Evolutionary conservation across 2,329 filamentous ascomycete genomes (phyloP), one percentile per base, ranked within the genome.

Genomic region (Chaetomiaceae sp.): DNA sequence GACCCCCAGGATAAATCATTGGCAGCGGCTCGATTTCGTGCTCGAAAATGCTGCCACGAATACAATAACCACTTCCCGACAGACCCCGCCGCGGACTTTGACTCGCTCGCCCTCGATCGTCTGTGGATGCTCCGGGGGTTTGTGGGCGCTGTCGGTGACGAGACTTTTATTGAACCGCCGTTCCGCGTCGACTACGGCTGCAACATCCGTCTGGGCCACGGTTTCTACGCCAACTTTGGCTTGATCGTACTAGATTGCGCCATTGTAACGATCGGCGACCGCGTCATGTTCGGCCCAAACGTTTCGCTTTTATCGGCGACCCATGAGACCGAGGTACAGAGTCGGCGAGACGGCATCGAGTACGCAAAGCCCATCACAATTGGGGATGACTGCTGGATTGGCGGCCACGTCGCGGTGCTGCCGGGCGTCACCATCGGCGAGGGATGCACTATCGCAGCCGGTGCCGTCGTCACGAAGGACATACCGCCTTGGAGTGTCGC

Each of bases 351-450:
- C 33, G 23, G 18, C 10, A n/a, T 50, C 30, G 90, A 95, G 67
- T 64, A 73, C 8, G 90, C 89, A 0, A 82, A 80, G 60, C 80
- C 86, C 11, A 87, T 96, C 55, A 78, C 74, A 32, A 82, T 95
- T 51, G 89, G 85, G 0, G 84, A 90, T 58, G 90, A 95, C 71
- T 88, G 87, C 69, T 90, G 88, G 88, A 70, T 92, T 30, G 87
- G 85, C 1, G 87, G 87, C 0, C 85, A 84, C 63, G 83, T 82
- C 4, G 81, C 76, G 21, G 79, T 95, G 18, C 71, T 92, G 42
- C 83, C 88, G 0, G 89, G 90, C 0, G 83, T 95, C 21, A 91
- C 79, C 1, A 86, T 95, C 58, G 90, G 90, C 0, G 76, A 78
- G 50, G 89, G 90, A 0, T 77, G 74, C 5, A 87, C 85, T 0